Evolutionary conservation across 345 rosid species (phyloP).

Genomic region (Litchi chinensis): DNA sequence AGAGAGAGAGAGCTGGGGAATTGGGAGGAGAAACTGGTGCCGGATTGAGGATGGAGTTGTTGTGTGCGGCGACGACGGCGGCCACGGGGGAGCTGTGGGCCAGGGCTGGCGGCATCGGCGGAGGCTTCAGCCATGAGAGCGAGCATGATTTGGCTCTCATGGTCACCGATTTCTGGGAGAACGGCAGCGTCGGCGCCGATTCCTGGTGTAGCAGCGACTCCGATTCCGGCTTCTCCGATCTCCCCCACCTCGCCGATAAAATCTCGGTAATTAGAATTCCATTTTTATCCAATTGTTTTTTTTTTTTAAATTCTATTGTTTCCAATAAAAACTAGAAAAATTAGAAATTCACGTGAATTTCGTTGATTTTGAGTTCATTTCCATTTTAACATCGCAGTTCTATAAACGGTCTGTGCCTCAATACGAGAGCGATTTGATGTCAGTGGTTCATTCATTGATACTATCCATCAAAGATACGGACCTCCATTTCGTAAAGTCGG

Average conservation of each 20-base stretch:
- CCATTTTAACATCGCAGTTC: slow-evolving; percentile 43
- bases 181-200: slow-evolving; percentile 58
- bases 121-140: slow-evolving; percentile 79
- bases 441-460: slow-evolving; percentile 59
- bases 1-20: slow-evolving; percentile 5
- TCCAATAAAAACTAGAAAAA: neutral
- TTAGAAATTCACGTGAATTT: neutral
- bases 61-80: slow-evolving; percentile 50
- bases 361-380: neutral
- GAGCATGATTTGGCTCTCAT: slow-evolving; percentile 85
- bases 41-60: slow-evolving; percentile 52
- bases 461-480: slow-evolving; percentile 62
- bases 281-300: neutral
- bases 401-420: slow-evolving; percentile 55
- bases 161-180: slow-evolving; percentile 87
- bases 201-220: slow-evolving; percentile 88
- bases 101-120: slow-evolving; percentile 36
- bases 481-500: slow-evolving; percentile 56
- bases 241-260: slow-evolving; percentile 66
- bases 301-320: neutral
- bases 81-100: slow-evolving; percentile 46
- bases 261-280: slow-evolving; percentile 52
- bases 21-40: slow-evolving; percentile 14
- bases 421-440: slow-evolving; percentile 64
- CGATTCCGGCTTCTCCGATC: slow-evolving; percentile 80